phyloP scores from a whole-genome alignment of 805 yeast genomes.

The Wickerhamomyces mucosus region DNA sequence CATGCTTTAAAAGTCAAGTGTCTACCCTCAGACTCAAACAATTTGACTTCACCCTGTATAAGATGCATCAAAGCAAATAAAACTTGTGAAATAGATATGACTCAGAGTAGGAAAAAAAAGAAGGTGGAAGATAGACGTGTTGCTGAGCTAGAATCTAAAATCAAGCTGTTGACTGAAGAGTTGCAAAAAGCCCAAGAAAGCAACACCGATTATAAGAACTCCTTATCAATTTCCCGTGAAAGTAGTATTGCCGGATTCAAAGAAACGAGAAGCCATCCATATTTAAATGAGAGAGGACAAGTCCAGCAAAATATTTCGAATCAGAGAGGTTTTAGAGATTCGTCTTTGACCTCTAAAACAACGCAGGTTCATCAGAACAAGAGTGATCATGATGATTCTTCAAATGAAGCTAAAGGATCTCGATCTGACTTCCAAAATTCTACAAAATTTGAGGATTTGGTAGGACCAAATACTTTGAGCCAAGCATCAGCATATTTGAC shows the following conservation, averaged over 20 bases:
- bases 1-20: slow-evolving; percentile 81
- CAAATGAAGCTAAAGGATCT: background rate
- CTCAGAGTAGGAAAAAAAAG: slow-evolving; percentile 43
- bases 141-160: slow-evolving; percentile 24
- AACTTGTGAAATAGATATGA: slow-evolving; percentile 57
- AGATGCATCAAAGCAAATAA: slow-evolving; percentile 60
- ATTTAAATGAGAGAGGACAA: slow-evolving; percentile 1
- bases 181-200: slow-evolving; percentile 8
- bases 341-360: too few relatives aligned
- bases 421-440: background rate
- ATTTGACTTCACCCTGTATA: slow-evolving; percentile 58
- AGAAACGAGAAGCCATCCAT: background rate
- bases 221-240: slow-evolving; percentile 2
- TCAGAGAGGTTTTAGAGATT: slow-evolving; percentile 6
- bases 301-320: slow-evolving; percentile 1
- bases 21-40: slow-evolving; percentile 52
- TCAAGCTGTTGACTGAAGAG: slow-evolving; percentile 16
- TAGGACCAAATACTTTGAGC: slow-evolving; percentile 29
- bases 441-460: slow-evolving; percentile 28
- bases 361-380: background rate
- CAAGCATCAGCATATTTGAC: slow-evolving; percentile 37
- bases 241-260: background rate
- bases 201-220: slow-evolving; percentile 4
- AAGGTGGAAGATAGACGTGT: slow-evolving; percentile 21
- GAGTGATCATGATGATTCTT: background rate